Evolutionary conservation across 306 rosid genomes (phyloP), one percentile per base, ranked within the genome.

Genomic region (Geum urbanum): DNA sequence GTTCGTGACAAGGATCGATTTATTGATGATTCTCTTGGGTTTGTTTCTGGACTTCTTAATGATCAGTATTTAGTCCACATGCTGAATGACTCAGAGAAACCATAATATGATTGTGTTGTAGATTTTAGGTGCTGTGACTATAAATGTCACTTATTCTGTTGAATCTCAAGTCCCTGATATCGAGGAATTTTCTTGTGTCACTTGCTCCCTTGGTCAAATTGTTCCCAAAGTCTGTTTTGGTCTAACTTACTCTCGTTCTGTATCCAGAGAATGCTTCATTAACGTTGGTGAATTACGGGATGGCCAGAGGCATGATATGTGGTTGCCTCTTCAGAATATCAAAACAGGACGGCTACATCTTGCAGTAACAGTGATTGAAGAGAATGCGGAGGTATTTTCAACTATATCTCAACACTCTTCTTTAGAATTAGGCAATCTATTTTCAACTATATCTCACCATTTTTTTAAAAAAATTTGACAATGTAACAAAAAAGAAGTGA

Each of bases 1-100:
- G 91, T 89, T 82, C 78, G 81, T 72, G 99, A 95, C 91, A 95
- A 95, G 84, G 99, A 95, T 82, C 97, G 14, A 64, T 89, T 91
- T 70, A 75, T 76, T 2, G 97, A 95, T 56, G 99, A 95, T 73
- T 44, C 15, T 43, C 95, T 95, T 5, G 99, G 99, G 99, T 95
- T 48, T 74, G 92, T 86, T 80, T 66, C 71, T 18, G 47, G 54
- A 69, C 76, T 60, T 67, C 18, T 57, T 0, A 16, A 13, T 49
- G 50, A 16, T 41, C 5, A 62, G 11, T 9, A 15, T 61, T 61
- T 24, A 61, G 9, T 14, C 35, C 15, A 63, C 46, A 15, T 18
- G 5, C 4, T 19, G 52, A 35, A 58, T 58, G 63, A 32, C 18
- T 5, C 35, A 13, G 1, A 18, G 66, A 60, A 16, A 15, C 14